Percentiles rank a stretch among this genome's conserved stretches.
These are phyloP conservation scores for Pestalotiopsis sp. DNA, from an alignment of 2,329 filamentous ascomycete species.

Conservation along the genomic window DNA sequence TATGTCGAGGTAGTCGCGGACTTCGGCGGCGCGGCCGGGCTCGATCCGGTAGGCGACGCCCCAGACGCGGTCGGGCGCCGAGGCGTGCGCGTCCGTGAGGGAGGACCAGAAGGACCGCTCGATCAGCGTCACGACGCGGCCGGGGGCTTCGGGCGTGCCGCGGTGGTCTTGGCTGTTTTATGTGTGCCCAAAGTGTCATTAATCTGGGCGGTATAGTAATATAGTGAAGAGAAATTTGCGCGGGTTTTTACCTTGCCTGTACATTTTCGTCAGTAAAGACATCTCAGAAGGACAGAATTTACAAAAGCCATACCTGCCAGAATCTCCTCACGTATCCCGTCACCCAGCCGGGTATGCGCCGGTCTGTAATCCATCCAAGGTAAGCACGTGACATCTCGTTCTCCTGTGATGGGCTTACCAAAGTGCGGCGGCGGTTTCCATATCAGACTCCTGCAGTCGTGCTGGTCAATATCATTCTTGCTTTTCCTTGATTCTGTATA, in stretches of 20 bases:
- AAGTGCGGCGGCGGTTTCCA: slow-evolving; percentile 98
- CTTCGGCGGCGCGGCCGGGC: slow-evolving; percentile 71
- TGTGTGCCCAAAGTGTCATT: too few relatives aligned
- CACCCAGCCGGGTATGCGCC: slow-evolving; percentile 84
- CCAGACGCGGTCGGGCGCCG: slow-evolving; percentile 73
- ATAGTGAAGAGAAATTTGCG: neutral
- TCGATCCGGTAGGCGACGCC: slow-evolving; percentile 89
- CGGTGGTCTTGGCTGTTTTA: slow-evolving; percentile 82
- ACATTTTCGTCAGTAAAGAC: neutral
- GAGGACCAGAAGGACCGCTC: slow-evolving; percentile 81
- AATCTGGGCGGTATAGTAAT: neutral
- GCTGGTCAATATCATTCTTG: neutral
- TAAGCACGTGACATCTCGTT: neutral
- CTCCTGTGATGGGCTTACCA: slow-evolving; percentile 55
- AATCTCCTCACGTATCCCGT: slow-evolving; percentile 93
- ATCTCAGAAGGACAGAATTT: neutral
- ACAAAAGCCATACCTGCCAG: slow-evolving; percentile 77
- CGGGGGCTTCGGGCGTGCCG: slow-evolving; percentile 84
- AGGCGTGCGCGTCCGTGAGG: slow-evolving; percentile 67
- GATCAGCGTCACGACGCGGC: slow-evolving; percentile 91
- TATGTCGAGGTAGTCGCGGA: slow-evolving; percentile 89
- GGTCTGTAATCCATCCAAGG: slow-evolving; percentile 56
- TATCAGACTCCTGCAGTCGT: slow-evolving; percentile 74
- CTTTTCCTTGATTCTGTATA: neutral
- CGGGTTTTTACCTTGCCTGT: slow-evolving; percentile 23